Base-by-base conservation (phyloP, 305 asterid genomes). In the Plantago coronopus region DNA sequence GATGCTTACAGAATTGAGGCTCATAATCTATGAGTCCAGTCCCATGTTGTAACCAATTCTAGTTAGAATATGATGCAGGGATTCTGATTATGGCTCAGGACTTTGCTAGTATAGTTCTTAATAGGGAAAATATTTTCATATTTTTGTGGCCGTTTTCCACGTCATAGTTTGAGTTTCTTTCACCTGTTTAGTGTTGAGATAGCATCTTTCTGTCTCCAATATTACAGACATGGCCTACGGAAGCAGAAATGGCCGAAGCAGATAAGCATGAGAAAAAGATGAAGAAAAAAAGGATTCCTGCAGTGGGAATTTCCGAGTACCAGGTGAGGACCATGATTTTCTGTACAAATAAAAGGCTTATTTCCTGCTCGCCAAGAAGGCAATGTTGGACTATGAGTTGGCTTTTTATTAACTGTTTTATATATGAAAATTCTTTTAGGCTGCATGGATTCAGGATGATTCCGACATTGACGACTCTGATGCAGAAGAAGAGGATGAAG, bases 221-320 rank as follows among this genome's bases (percentile, higher is more conserved):
- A 75, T 23, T 38, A 16, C 82, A 93, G 99, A 93, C 97, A 54
- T 93, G 95, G 96, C 99, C 99, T 6, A 89, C 99, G n/a, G 95
- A 83, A 74, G 96, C 81, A 63, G 99, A 93, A 77, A 87, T 89
- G 94, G 91, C 85, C 65, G 95, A 93, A 75, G 97, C 97, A 17
- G 95, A 58, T 74, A 54, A 62, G 46, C 79, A 59, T 17, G 68
- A 82, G 63, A 82, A 72, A 77, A 85, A 68, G 77, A 79, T 70
- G 72, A 85, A 80, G 70, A 82, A 65, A 78, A 93, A 73, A 76
- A 78, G 62, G 62, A 84, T 83, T 64, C 95, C 96, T 57, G 72
- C 44, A n/a, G n/a, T n/a, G 70, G 99, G 97, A 63, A 83, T 84
- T 54, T 89, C 97, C 65, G 99, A 93, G 29, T 93, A 93, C 71